Base-by-base conservation (phyloP, 1,284 basidiomycete genomes). In the Vanrija sp. region DNA sequence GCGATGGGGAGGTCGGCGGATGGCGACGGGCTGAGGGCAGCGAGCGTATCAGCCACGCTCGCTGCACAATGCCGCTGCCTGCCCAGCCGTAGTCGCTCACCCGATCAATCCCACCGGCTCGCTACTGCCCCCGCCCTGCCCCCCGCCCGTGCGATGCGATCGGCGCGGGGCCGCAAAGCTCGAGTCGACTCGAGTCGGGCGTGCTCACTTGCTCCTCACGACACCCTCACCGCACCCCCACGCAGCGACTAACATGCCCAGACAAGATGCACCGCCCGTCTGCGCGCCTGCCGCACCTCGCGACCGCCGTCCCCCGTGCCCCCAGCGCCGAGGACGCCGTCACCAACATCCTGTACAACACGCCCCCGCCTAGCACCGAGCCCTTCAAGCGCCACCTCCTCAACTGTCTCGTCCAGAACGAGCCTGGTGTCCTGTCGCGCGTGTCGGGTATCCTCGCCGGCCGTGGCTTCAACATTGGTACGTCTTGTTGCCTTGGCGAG, bases 361-460 rank as follows among this genome's bases (percentile, higher is more conserved):
- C 94, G 7, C 93, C 93, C 7, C 88, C 93, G 18, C 92, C 93
- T 2, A 91, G 86, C 71, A 77, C 86, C 51, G 89, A 96, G 73
- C 94, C 94, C 2, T 96, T 87, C 79, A 97, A 96, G 83, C 89
- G 90, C 88, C 96, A 98, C 73, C 85, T 95, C 56, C 83, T 99
- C 62, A 98, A 98, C 79, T 98, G 94, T 77, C 85, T 99, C 57
- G 96, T 99, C 7, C 96, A 99, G 78, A 98, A 99, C 74, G 96
- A 99, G 78, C 96, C 96, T 3, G 96, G 96, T 74, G 96, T 99
- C 18, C 82, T 99, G 19, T 97, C 95, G 20, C 87, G 96, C 63
- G 94, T 99, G 2, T 95, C 95, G 6, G 96, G 96, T 60, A 98
- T 95, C 64, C 83, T 99, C 25, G 96, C 96, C 20, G 96, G 91